Evolutionary conservation across 768 basidiomycete genomes (phyloP).

Genomic region (Stropharia rugosoannulata): DNA sequence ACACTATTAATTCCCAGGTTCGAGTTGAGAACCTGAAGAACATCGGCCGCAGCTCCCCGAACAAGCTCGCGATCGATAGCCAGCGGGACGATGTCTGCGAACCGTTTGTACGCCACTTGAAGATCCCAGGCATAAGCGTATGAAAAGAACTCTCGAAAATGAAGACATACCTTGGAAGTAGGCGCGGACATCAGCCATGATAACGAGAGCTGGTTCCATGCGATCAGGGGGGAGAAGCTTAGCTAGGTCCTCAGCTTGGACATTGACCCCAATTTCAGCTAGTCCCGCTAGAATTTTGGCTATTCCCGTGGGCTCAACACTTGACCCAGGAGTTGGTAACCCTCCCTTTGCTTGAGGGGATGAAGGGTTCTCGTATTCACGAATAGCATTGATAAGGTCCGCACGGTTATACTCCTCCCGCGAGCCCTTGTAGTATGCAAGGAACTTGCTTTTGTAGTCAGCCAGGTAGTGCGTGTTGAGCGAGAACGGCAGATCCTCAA

Average conservation of each 20-base stretch:
- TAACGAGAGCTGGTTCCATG: constrained; percentile 53
- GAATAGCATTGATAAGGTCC: constrained; percentile 23
- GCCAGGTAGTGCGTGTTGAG: constrained; percentile 51
- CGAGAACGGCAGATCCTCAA: constrained; percentile 51
- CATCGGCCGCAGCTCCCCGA: constrained; percentile 41
- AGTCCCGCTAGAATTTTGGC: constrained; percentile 34
- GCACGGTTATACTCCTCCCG: constrained; percentile 31
- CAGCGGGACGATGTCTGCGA: constrained; percentile 52
- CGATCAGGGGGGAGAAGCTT: constrained; percentile 51
- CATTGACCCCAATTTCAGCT: constrained; percentile 34
- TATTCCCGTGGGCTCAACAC: constrained; percentile 21
- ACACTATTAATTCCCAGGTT: constrained; percentile 50
- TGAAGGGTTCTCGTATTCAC: not conserved
- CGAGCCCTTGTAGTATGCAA: constrained; percentile 44
- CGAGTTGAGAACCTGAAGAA: constrained; percentile 41
- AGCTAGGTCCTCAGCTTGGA: constrained; percentile 41
- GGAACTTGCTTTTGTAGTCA: constrained; percentile 41
- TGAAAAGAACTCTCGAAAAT: too few species aligned
- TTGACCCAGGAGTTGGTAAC: not conserved
- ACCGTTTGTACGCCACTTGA: constrained; percentile 43
- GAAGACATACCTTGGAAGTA: constrained; percentile 65
- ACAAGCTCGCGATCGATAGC: constrained; percentile 55
- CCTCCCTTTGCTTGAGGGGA: not conserved
- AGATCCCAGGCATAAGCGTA: not conserved
- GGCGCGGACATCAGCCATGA: constrained; percentile 72